Evolutionary conservation across 2,329 filamentous ascomycete species (phyloP).

Genomic region (Curvularia spicifera): DNA sequence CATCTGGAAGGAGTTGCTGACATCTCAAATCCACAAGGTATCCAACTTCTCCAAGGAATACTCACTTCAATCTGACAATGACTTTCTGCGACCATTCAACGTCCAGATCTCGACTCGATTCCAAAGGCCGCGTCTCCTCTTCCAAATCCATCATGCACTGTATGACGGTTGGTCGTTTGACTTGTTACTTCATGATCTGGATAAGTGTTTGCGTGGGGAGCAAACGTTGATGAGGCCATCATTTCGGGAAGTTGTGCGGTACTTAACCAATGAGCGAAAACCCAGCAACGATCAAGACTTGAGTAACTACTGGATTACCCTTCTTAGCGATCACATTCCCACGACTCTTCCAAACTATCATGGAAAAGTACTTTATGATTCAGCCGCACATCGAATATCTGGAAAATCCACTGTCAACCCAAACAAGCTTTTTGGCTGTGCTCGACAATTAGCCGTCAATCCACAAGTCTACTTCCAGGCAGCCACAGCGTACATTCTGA

Average conservation of each 20-base stretch:
- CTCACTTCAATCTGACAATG: constrained; percentile 43
- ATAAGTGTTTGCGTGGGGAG: constrained; percentile 54
- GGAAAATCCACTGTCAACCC: constrained; percentile 31
- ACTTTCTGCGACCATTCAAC: constrained; percentile 65
- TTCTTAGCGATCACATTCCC: constrained; percentile 65
- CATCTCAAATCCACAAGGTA: constrained; percentile 55
- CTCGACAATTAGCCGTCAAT: constrained; percentile 56
- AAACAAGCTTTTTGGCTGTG: constrained; percentile 21
- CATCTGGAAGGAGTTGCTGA: constrained; percentile 63
- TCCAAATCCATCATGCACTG: constrained; percentile 79
- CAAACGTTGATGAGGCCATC: constrained; percentile 56
- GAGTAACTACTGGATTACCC: constrained; percentile 70
- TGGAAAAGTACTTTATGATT: constrained; percentile 35
- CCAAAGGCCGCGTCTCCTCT: constrained; percentile 30
- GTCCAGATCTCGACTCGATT: constrained; percentile 60
- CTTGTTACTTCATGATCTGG: constrained; percentile 71
- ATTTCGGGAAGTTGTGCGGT: constrained; percentile 66
- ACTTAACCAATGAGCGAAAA: constrained; percentile 48
- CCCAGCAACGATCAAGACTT: not conserved
- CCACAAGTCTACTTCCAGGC: constrained; percentile 79
- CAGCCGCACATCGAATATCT: constrained; percentile 19
- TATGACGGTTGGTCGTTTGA: constrained; percentile 97
- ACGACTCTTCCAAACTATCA: constrained; percentile 65
- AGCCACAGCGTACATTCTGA: constrained; percentile 70
- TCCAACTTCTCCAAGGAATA: constrained; percentile 52